Evolutionary conservation across 768 basidiomycete species (phyloP).

Genomic region (Leccinum boreale): DNA sequence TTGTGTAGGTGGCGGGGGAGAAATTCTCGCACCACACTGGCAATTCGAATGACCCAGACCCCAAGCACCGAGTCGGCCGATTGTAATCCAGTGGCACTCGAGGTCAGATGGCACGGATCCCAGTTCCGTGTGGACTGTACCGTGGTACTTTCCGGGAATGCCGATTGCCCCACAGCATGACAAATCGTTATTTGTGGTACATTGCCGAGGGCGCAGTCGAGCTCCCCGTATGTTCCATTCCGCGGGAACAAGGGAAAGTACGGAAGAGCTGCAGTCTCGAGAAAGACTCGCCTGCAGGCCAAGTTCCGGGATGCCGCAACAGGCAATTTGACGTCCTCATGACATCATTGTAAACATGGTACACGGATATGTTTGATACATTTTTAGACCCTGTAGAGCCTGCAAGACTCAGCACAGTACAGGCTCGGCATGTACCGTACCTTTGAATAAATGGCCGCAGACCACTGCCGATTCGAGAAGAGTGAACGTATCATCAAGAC

Average conservation of each 20-base stretch:
- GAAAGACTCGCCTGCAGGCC: background rate
- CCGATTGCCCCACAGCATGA: background rate
- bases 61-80: background rate
- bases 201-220: background rate
- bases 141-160: background rate
- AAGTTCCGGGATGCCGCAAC: background rate
- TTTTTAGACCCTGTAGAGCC: background rate
- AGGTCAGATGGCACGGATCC: background rate
- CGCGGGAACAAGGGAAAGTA: background rate
- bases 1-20: background rate
- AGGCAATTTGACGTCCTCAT: background rate
- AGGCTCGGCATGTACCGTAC: background rate
- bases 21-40: background rate
- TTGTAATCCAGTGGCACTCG: background rate
- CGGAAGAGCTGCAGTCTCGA: background rate
- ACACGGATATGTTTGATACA: background rate
- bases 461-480: background rate
- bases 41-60: background rate
- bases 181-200: background rate
- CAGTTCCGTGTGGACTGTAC: background rate
- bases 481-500: background rate
- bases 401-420: background rate
- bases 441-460: background rate
- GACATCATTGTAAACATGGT: background rate
- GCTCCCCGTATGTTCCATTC: background rate